Evolutionary conservation across 192 early-diverging fungal genomes (phyloP), one percentile per base, ranked within the genome.

Genomic region (Podila verticillata): DNA sequence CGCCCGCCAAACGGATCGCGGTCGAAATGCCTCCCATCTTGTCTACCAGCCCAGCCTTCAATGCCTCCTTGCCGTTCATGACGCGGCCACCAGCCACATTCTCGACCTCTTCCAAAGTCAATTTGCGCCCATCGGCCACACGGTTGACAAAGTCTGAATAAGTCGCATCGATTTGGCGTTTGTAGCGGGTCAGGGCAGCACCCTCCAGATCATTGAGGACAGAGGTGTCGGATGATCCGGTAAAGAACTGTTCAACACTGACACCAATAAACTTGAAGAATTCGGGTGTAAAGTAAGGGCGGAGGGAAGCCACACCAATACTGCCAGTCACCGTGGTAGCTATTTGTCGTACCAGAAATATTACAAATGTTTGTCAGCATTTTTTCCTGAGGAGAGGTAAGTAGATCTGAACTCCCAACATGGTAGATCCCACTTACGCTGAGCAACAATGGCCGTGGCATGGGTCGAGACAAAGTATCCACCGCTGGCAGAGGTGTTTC

Each of bases 261-360:
- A 89, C 79, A 8, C 92, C 92, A 5, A 89, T 54, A 39, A 82
- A 64, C 63, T 89, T 89, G 60, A 92, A 85, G 56, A 89, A 74
- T 80, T 89, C 84, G 12, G 64, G 62, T 3, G 90, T 87, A 54
- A 93, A 66, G 28, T 83, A 75, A 2, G 92, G 92, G 29, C 85
- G 64, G 57, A 87, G 58, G 0, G 87, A 58, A 0, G 91, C 92
- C 1, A 94, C 92, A 30, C 93, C 93, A 60, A 94, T 94, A 39
- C 89, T 90, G 47, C 93, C 93, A 7, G 93, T 94, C 7, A 94
- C 81, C 4, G 92, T 93, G 5, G 84, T 86, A 2, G 92, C 77
- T 80, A 72, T 34, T 26, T 51, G 24, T 20, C 1, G 17, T 44
- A 4, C 39, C 12, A 17, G 12, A 44, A 44, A 2, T 1, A 44